A percentile compares a stretch with the other conserved stretches of the same genome.
Conservation (phyloP, 2,329 filamentous ascomycete species). For the Penicillium sp. region DNA sequence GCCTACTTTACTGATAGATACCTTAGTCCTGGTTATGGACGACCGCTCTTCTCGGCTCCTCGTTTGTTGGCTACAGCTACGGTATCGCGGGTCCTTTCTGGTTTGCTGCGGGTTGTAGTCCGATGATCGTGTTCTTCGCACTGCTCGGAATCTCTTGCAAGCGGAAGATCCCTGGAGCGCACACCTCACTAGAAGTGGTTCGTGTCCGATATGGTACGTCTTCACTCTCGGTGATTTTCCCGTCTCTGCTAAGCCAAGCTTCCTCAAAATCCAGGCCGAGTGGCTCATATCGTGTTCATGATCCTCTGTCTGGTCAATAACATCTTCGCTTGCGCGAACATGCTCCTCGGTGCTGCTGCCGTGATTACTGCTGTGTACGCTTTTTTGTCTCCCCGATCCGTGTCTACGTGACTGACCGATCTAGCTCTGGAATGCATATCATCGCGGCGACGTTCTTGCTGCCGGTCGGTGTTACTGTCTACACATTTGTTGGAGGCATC, state of each 20-base stretch:
- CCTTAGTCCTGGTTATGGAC: slow-evolving; percentile 53
- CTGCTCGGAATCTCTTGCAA: slow-evolving; percentile 54
- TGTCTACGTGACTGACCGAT: neutral
- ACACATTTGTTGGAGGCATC: slow-evolving; percentile 43
- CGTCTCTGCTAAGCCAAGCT: neutral
- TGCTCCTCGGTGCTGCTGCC: slow-evolving; percentile 50
- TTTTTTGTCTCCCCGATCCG: neutral
- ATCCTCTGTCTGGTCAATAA: slow-evolving; percentile 55
- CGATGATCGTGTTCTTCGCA: slow-evolving; percentile 58
- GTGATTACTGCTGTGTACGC: slow-evolving; percentile 41
- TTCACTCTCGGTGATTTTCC: neutral
- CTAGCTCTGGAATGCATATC: slow-evolving; percentile 50
- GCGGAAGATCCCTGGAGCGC: slow-evolving; percentile 53
- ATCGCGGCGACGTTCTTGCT: slow-evolving; percentile 51
- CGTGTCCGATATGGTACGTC: slow-evolving; percentile 49
- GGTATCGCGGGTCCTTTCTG: slow-evolving; percentile 58
- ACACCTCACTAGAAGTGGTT: slow-evolving; percentile 55
- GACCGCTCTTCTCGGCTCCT: slow-evolving; percentile 52
- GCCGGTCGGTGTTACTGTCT: slow-evolving; percentile 40
- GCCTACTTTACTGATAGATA: neutral
- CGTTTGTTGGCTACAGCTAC: slow-evolving; percentile 54
- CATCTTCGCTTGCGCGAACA: slow-evolving; percentile 54
- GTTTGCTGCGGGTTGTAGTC: slow-evolving; percentile 57
- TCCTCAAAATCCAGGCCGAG: slow-evolving; percentile 21
- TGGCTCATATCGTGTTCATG: slow-evolving; percentile 54